Percentiles rank a stretch among this genome's conserved stretches.
Evolutionary conservation across 2,329 filamentous ascomycete species (phyloP).

Genomic region (Apiospora sp.): DNA sequence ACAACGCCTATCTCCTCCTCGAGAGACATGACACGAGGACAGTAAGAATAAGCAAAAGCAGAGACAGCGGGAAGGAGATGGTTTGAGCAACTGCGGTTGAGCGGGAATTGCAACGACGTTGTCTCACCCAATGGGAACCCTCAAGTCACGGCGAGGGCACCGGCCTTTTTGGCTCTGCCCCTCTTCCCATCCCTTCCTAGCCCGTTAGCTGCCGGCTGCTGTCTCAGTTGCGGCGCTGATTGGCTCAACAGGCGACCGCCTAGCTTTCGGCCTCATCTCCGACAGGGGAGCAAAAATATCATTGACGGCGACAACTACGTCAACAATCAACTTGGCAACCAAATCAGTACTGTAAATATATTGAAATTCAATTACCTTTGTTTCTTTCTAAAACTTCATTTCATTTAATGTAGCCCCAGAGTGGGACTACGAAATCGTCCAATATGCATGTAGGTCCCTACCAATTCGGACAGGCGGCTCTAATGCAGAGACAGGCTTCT

Average conservation of each 20-base stretch:
- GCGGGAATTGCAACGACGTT: slow-evolving; percentile 1
- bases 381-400: too few species aligned
- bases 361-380: background rate
- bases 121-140: background rate
- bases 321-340: background rate
- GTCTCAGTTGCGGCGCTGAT: slow-evolving; percentile 1
- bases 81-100: background rate
- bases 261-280: background rate
- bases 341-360: background rate
- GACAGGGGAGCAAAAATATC: background rate
- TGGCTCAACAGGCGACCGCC: slow-evolving; percentile 13
- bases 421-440: background rate
- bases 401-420: background rate
- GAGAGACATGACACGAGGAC: background rate
- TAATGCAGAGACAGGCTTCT: slow-evolving; percentile 13
- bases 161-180: background rate
- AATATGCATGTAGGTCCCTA: background rate
- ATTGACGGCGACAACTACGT: background rate
- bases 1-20: background rate
- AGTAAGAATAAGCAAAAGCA: background rate
- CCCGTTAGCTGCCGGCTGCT: background rate
- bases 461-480: background rate
- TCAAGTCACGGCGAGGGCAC: background rate
- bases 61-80: background rate
- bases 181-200: slow-evolving; percentile 8